Evolutionary conservation across 345 rosid species (phyloP).

Genomic region (Salix brachista): DNA sequence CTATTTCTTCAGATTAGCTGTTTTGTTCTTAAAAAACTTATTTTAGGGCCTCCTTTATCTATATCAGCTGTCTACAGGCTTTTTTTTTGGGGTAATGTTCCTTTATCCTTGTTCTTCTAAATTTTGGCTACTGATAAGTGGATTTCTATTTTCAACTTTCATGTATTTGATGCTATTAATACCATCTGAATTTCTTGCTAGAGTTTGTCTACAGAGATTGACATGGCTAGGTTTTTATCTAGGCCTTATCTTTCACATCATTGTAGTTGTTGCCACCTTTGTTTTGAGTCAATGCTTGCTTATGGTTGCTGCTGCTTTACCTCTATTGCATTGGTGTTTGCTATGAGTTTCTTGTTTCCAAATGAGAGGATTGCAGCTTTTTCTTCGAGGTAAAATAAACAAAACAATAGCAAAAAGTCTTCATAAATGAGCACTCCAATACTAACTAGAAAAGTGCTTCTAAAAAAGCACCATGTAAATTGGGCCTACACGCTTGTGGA

Average conservation of each 20-base stretch:
- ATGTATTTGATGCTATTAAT: conserved; percentile 5
- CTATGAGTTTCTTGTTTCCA: neutral
- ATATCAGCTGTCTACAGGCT: neutral
- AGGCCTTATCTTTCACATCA: too few relatives aligned
- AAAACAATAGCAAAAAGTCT: neutral
- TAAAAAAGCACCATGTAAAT: neutral
- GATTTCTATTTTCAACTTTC: neutral
- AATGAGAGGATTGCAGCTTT: too few relatives aligned
- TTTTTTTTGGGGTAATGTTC: neutral
- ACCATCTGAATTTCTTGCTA: conserved; percentile 3
- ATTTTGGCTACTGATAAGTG: conserved; percentile 12
- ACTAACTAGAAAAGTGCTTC: neutral
- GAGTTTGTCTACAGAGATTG: neutral
- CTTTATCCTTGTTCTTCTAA: neutral
- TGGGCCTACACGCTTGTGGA: too few relatives aligned
- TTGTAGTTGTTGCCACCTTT: neutral
- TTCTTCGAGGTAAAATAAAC: neutral
- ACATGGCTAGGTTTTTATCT: neutral
- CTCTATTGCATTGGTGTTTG: neutral
- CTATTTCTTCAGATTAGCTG: neutral
- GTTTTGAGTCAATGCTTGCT: neutral
- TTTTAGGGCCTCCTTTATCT: neutral
- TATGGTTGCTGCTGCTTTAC: neutral
- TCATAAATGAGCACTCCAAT: neutral
- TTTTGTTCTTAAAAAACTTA: neutral